Evolutionary conservation across 768 basidiomycete species (phyloP).

Genomic region (Lactarius pseudohatsudake): DNA sequence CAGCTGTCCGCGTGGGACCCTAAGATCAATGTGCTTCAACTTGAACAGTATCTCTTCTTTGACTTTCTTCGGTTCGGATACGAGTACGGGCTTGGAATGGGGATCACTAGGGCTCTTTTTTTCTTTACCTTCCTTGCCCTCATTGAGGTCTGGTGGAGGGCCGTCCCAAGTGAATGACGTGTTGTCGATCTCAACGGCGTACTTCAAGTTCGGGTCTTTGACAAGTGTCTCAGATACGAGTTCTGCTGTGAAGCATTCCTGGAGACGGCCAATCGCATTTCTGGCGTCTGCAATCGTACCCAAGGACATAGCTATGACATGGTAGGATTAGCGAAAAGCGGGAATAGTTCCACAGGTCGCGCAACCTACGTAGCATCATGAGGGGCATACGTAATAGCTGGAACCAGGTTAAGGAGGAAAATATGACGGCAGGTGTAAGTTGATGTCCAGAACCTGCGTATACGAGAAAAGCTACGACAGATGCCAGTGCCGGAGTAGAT

Average conservation of each 20-base stretch:
- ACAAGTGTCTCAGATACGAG: slow-evolving; percentile 56
- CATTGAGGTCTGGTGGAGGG: slow-evolving; percentile 53
- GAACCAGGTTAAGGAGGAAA: slow-evolving; percentile 84
- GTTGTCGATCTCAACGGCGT: slow-evolving; percentile 63
- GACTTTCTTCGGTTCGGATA: slow-evolving; percentile 33
- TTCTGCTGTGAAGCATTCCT: slow-evolving; percentile 84
- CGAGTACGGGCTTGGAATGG: slow-evolving; percentile 14
- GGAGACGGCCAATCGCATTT: slow-evolving; percentile 75
- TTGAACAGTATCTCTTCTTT: slow-evolving; percentile 52
- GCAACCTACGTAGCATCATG: slow-evolving; percentile 57
- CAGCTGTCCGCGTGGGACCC: slow-evolving; percentile 73
- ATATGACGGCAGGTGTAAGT: slow-evolving; percentile 70
- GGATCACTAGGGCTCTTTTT: slow-evolving; percentile 17
- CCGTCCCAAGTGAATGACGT: slow-evolving; percentile 89
- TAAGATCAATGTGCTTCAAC: slow-evolving; percentile 60
- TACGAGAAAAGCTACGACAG: slow-evolving; percentile 73
- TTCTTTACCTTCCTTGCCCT: slow-evolving; percentile 31
- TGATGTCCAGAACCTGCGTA: slow-evolving; percentile 72
- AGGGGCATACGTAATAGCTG: slow-evolving; percentile 79
- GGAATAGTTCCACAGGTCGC: not conserved
- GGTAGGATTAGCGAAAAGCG: not conserved
- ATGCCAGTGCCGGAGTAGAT: slow-evolving; percentile 74
- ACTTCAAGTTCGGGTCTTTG: slow-evolving; percentile 52
- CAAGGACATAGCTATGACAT: slow-evolving; percentile 57
- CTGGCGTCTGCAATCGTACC: slow-evolving; percentile 81